phyloP scores from a whole-genome alignment of 192 early-diverging fungal species.

The Ambispora gerdemannii region DNA sequence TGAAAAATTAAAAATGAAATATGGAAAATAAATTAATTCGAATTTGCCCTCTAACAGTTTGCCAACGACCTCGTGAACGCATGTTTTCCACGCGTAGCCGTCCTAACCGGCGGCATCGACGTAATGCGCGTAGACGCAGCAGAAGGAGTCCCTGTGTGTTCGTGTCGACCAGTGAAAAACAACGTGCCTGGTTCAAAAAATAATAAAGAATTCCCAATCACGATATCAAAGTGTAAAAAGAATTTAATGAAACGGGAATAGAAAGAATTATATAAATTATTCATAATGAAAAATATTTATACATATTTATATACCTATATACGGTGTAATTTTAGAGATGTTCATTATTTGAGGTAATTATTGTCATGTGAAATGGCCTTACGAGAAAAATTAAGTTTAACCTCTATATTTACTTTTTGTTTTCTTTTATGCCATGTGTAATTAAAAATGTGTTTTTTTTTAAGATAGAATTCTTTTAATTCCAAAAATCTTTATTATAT shows the following conservation, averaged over 20 bases:
- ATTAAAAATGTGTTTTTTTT: no score
- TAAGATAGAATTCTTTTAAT: no score
- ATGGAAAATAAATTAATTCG: not conserved
- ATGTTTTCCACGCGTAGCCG: constrained; percentile 44
- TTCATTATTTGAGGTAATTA: no score
- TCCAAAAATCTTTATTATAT: no score
- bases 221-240: constrained; percentile 6
- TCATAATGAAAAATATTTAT: no score
- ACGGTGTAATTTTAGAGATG: no score
- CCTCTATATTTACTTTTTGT: no score
- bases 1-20: not conserved
- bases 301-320: no score
- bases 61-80: constrained; percentile 44
- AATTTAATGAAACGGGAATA: constrained; percentile 26
- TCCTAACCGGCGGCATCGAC: constrained; percentile 52
- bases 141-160: constrained; percentile 32
- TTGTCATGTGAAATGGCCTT: no score
- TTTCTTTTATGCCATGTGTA: no score
- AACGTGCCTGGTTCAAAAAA: constrained; percentile 34
- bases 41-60: constrained; percentile 36
- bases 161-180: constrained; percentile 39
- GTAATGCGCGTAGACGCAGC: constrained; percentile 35
- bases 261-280: no score
- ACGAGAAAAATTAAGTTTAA: no score
- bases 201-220: constrained; percentile 26